phyloP scores from a whole-genome alignment of 257 asterid species.

The Haberlea rhodopensis region DNA sequence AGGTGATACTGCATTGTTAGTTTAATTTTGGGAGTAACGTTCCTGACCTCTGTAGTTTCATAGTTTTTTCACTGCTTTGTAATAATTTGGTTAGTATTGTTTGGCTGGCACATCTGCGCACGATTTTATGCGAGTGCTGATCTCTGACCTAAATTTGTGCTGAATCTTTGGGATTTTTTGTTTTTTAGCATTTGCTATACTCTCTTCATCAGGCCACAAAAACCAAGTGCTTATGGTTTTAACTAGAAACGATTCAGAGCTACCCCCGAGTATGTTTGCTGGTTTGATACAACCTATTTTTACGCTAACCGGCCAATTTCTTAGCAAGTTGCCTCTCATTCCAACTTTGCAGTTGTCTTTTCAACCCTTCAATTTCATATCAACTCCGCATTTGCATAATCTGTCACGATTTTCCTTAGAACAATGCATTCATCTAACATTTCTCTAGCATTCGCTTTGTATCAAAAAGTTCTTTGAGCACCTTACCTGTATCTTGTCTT shows the following conservation, averaged over 20 bases:
- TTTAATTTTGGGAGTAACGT: neutral
- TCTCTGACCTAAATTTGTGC: neutral
- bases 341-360: neutral
- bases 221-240: neutral
- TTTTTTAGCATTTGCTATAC: neutral
- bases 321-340: neutral
- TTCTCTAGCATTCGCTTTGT: neutral
- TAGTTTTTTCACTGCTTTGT: neutral
- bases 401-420: neutral
- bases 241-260: neutral
- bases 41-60: no score
- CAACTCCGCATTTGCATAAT: neutral
- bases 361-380: no score
- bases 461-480: no score
- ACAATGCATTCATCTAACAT: neutral
- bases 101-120: neutral
- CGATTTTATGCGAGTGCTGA: neutral
- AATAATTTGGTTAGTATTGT: no score
- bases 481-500: neutral
- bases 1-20: slow-evolving; percentile 21
- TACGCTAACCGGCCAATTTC: neutral
- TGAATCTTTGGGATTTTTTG: neutral
- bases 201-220: neutral
- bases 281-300: neutral
- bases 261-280: neutral